Evolutionary conservation across 176 grass and related monocot genomes (phyloP), one percentile per base, ranked within the genome.

Genomic region (Paspalum vaginatum): DNA sequence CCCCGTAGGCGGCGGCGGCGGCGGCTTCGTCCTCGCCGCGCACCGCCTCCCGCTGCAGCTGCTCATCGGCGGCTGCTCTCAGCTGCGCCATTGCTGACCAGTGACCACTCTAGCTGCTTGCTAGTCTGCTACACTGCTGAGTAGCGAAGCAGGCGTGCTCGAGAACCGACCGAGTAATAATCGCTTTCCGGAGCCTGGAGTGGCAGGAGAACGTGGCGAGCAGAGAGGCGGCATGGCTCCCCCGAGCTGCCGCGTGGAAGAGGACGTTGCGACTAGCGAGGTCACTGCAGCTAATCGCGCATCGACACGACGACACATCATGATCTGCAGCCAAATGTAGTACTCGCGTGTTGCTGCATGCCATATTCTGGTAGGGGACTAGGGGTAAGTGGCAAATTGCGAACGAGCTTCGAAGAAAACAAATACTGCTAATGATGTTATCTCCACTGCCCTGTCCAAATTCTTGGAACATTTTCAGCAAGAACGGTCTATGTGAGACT

Each of bases 61-160:
- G 76, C 61, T 80, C 62, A 5, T 65, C 62, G 24, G 52, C 18
- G 7, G 25, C 17, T 24, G 76, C 62, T 61, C 54, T 62, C 63
- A 84, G 25, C 76, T 80, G 87, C 87, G 76, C 70, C 81, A 88
- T 79, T 25, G 69, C 68, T 45, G 17, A 74, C 24, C 27, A 32
- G 32, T 32, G 32, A 1, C 12, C 12, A 12, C 58, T 59, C 12
- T 15, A 0, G 4, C 2, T 12, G n/a, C 66, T 69, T 16, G 66
- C 65, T 48, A 11, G 11, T 68, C 43, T 26, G 57, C 57, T 69
- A 12, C n/a, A 45, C 42, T 12, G 1, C 1, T 20, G 0, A 57
- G 48, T 47, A 16, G 42, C 10, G 11, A 70, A 24, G 13, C 40
- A 38, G 76, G 8, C 18, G 52, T 40, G 48, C 57, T 27, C 61